Percentiles rank a stretch among this genome's conserved stretches.
Evolutionary conservation across 768 basidiomycete species (phyloP).

Genomic region (Mycena galopus): DNA sequence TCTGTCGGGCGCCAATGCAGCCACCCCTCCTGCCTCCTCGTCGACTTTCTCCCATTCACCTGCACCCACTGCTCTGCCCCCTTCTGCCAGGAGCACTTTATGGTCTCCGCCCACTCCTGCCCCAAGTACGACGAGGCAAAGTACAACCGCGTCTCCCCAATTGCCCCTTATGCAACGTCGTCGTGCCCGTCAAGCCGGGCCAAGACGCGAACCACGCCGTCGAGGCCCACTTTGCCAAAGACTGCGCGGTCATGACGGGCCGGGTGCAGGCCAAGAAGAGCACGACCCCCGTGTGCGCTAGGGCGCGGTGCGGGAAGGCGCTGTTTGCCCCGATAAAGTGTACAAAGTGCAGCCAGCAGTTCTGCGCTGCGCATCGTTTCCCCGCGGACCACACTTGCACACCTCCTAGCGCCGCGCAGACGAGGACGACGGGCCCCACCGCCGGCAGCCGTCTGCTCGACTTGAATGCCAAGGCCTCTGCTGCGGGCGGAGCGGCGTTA

Average conservation of each 20-base stretch:
- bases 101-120: conserved; percentile 76
- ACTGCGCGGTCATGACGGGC: conserved; percentile 80
- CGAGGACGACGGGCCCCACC: conserved; percentile 47
- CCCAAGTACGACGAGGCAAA: conserved; percentile 77
- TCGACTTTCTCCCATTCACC: conserved; percentile 90
- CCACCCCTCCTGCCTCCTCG: conserved; percentile 70
- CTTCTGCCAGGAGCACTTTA: conserved; percentile 87
- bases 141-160: conserved; percentile 83
- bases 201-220: conserved; percentile 87
- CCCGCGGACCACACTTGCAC: conserved; percentile 77
- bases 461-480: conserved; percentile 53
- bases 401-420: conserved; percentile 22
- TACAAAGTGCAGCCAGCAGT: conserved; percentile 78
- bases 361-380: conserved; percentile 85
- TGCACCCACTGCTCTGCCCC: conserved; percentile 81
- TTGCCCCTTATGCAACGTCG: conserved; percentile 83
- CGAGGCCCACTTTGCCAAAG: conserved; percentile 77
- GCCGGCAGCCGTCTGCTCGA: conserved; percentile 55
- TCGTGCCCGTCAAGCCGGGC: conserved; percentile 80
- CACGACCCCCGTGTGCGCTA: conserved; percentile 69
- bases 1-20: conserved; percentile 81
- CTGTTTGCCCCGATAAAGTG: conserved; percentile 83
- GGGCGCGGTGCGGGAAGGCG: conserved; percentile 76
- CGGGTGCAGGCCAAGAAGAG: conserved; percentile 61
- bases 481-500: conserved; percentile 45